Percentiles rank a stretch among this genome's conserved stretches.
Conservation (phyloP, 2,329 filamentous ascomycete species). For the Pseudopithomyces chartarum region DNA sequence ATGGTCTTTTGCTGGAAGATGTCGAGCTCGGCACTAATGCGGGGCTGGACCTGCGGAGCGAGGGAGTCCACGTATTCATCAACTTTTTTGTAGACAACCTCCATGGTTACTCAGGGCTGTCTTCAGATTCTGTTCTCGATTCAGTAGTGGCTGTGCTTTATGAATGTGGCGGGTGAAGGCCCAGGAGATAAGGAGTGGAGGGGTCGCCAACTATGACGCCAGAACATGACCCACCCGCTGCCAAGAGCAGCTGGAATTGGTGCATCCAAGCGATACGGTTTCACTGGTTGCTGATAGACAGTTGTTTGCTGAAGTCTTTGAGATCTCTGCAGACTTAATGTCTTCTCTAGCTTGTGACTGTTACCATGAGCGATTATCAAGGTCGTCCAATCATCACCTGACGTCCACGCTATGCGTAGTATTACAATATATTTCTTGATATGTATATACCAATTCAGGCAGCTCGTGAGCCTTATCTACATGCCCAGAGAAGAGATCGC, state of each 20-base stretch:
- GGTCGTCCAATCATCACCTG: not conserved
- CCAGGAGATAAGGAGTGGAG: not conserved
- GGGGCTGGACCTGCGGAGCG: slow-evolving; percentile 37
- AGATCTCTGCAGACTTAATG: too few relatives aligned
- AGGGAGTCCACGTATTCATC: slow-evolving; percentile 38
- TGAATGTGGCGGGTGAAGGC: slow-evolving; percentile 3
- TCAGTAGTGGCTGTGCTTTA: not conserved
- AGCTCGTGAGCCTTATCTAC: not conserved
- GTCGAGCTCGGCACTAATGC: slow-evolving; percentile 36
- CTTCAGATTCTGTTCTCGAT: not conserved
- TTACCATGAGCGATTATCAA: too few relatives aligned
- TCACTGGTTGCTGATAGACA: not conserved
- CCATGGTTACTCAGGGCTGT: slow-evolving; percentile 6
- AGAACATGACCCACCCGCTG: not conserved
- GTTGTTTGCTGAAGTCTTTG: too few relatives aligned
- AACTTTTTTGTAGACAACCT: slow-evolving; percentile 32
- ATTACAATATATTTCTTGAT: not conserved
- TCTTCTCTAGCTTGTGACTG: too few relatives aligned
- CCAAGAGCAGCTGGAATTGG: not conserved
- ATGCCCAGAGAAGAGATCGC: not conserved
- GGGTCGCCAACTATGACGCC: not conserved
- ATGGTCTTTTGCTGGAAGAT: slow-evolving; percentile 38
- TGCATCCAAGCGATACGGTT: not conserved
- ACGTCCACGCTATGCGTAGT: not conserved
- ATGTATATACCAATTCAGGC: not conserved